These are phyloP conservation scores for Globisporangium spinosum DNA, from an alignment of 352 stramenopile genomes.

Conservation along the genomic window DNA sequence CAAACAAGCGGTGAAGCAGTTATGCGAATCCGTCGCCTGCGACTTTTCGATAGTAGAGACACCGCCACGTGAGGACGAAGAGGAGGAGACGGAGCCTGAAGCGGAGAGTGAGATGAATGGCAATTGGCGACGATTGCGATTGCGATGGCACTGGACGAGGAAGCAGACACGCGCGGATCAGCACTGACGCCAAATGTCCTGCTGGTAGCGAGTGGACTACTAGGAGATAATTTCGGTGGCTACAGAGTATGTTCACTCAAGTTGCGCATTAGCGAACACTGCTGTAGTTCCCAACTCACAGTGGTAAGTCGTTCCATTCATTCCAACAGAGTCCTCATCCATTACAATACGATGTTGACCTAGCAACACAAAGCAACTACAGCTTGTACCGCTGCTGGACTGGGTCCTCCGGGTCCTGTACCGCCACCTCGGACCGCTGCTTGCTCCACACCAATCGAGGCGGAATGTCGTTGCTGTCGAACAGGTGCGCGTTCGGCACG, in stretches of 20 bases:
- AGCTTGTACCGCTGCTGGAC: conserved; percentile 72
- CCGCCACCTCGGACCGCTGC: conserved; percentile 45
- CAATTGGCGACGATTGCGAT: background rate
- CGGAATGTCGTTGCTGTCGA: conserved; percentile 57
- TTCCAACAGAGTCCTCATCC: background rate
- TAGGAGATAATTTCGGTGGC: too few relatives aligned
- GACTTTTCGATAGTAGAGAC: background rate
- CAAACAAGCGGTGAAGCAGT: background rate
- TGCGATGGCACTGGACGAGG: background rate
- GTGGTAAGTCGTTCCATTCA: background rate
- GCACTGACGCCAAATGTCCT: background rate
- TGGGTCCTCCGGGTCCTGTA: conserved; percentile 39
- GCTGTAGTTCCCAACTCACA: background rate
- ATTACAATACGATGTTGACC: background rate
- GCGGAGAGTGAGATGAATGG: background rate
- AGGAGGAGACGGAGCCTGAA: background rate
- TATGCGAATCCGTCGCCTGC: background rate
- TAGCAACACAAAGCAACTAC: background rate
- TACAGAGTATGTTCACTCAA: background rate
- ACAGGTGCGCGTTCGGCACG: conserved; percentile 69
- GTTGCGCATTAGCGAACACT: background rate
- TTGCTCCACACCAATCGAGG: conserved; percentile 77
- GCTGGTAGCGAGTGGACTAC: too few relatives aligned
- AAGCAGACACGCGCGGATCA: background rate
- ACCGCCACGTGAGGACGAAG: background rate